Evolutionary conservation across 768 basidiomycete genomes (phyloP), one percentile per base, ranked within the genome.

Genomic region (Mycena epipterygia): DNA sequence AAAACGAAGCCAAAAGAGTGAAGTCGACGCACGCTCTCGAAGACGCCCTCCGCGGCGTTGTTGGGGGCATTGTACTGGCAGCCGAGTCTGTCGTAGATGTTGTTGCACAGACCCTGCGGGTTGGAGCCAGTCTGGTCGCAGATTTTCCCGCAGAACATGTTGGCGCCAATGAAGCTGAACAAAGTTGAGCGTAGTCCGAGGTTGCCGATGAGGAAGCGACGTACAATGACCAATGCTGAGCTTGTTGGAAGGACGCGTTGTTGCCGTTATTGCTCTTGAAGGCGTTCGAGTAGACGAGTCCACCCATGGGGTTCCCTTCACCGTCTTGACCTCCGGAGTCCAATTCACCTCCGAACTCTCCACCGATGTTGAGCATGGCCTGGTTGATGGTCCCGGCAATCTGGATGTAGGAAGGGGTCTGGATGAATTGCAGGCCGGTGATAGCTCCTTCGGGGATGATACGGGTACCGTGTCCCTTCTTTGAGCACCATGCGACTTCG

Each of bases 401-500:
- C 74, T 88, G 87, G 39, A 88, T 76, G 73, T 91, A 91, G 49
- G 81, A 80, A 1, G 84, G 83, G 0, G 90, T 89, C 66, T 81
- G 80, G 69, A 91, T 83, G 76, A 85, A 79, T 66, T 93, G 91
- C 8, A 90, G 81, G 64, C 89, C 90, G 12, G 79, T 76, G 39
- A 93, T 80, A 32, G 90, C 84, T 32, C 88, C 89, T 0, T 66
- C 77, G 44, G 90, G 90, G 35, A 93, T 92, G 72, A 89, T 72
- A 61, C 93, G 90, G 1, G 90, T 87, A 12, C 92, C 93, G 60
- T 84, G 85, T 5, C 88, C 88, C 12, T 82, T 81, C 77, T 90
- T 87, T n/a, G 87, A 86, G 81, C 91, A 94, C 87, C 88, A 94
- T 2, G 91, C 87, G 16, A 93, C 90, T 73, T 87, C 88, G 66